These are phyloP conservation scores for Cylindrodendrum hubeiense DNA, from an alignment of 2,329 filamentous ascomycete genomes.

Conservation along the genomic window DNA sequence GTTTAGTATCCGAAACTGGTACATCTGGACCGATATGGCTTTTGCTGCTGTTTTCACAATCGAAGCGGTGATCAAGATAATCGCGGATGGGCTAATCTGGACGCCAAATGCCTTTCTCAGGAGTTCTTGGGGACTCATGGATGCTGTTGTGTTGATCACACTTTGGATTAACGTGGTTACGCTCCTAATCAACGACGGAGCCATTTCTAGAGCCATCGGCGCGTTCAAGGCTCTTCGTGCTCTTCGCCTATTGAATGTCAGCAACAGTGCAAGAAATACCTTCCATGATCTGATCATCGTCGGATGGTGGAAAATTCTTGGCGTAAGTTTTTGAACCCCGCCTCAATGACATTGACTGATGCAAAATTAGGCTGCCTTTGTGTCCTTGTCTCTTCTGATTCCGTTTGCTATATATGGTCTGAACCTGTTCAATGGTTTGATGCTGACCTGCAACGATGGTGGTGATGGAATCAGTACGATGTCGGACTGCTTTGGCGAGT, in stretches of 20 bases:
- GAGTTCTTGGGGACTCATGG: conserved; percentile 96
- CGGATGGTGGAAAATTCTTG: conserved; percentile 93
- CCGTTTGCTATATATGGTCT: conserved; percentile 97
- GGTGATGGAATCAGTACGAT: conserved; percentile 70
- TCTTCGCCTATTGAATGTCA: conserved; percentile 91
- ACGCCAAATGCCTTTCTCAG: conserved; percentile 98
- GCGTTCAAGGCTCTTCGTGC: conserved; percentile 98
- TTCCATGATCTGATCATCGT: conserved; percentile 97
- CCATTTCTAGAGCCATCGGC: conserved; percentile 89
- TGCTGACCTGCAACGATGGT: conserved; percentile 79
- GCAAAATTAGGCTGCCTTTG: conserved; percentile 76
- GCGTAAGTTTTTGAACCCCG: conserved; percentile 63
- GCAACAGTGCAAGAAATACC: conserved; percentile 93
- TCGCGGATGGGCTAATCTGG: conserved; percentile 96
- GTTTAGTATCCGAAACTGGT: conserved; percentile 83
- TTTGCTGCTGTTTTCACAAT: conserved; percentile 89
- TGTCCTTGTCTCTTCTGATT: conserved; percentile 93
- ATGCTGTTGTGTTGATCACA: conserved; percentile 89
- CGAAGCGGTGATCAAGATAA: conserved; percentile 90
- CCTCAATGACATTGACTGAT: conserved; percentile 2
- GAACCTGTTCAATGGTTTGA: conserved; percentile 89
- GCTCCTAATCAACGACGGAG: conserved; percentile 83
- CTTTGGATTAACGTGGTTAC: conserved; percentile 96
- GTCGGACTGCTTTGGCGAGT: conserved; percentile 87
- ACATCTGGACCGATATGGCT: conserved; percentile 91